phyloP scores from a whole-genome alignment of 257 asterid genomes.

The Echium plantagineum region DNA sequence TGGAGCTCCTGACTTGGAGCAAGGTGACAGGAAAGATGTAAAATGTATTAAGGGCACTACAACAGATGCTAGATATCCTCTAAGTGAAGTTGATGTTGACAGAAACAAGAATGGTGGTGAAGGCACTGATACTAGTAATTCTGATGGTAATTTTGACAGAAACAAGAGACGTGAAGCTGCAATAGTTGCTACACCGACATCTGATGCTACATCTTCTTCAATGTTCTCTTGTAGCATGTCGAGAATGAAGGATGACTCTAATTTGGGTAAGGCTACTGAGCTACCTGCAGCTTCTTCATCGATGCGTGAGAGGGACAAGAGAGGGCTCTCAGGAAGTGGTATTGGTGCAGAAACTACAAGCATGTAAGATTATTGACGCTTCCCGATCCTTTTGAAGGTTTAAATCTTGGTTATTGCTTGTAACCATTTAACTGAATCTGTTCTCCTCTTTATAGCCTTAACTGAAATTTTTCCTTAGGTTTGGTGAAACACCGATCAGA shows the following conservation, averaged over 20 bases:
- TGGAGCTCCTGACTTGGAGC: constrained; percentile 23
- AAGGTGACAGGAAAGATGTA: constrained; percentile 19
- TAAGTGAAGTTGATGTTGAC: constrained; percentile 10
- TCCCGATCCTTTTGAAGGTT: not conserved
- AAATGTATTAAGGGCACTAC: constrained; percentile 14
- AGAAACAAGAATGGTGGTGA: not conserved
- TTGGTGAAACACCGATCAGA: constrained; percentile 68
- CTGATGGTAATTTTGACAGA: too few relatives aligned
- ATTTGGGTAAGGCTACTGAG: too few relatives aligned
- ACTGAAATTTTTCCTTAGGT: constrained; percentile 25
- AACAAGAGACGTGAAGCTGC: constrained; percentile 32
- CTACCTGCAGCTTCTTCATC: constrained; percentile 19
- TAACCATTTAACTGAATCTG: not conserved
- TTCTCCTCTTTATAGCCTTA: not conserved
- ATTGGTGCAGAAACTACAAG: constrained; percentile 36
- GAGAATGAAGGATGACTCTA: too few relatives aligned
- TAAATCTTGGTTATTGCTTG: not conserved
- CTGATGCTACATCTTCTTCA: constrained; percentile 31
- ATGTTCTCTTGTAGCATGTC: too few relatives aligned
- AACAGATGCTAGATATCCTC: constrained; percentile 21
- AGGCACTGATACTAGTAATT: constrained; percentile 6
- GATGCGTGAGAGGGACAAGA: constrained; percentile 38
- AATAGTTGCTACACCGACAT: constrained; percentile 9
- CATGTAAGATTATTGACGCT: constrained; percentile 38
- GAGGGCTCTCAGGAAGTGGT: constrained; percentile 42